Percentiles rank a stretch among this genome's conserved stretches.
These are phyloP conservation scores for Remersonia thermophila DNA, from an alignment of 2,329 filamentous ascomycete species.

Conservation along the genomic window DNA sequence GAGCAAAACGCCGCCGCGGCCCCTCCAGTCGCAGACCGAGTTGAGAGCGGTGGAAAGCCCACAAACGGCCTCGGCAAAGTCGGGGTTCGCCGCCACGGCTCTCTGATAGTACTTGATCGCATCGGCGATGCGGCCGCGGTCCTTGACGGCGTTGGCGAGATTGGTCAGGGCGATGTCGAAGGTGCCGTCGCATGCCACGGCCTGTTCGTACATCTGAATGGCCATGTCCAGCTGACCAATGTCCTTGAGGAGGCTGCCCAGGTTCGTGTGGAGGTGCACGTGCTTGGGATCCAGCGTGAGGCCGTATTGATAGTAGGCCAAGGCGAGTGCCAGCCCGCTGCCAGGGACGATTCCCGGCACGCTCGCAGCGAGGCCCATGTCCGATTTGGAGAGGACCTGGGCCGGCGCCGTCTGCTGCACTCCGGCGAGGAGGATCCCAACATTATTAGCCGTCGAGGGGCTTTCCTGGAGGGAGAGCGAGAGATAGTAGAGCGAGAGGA, in stretches of 20 bases:
- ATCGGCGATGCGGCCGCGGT: slow-evolving; percentile 83
- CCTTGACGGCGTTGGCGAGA: slow-evolving; percentile 93
- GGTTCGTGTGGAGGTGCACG: slow-evolving; percentile 91
- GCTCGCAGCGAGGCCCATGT: slow-evolving; percentile 22
- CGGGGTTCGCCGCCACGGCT: slow-evolving; percentile 81
- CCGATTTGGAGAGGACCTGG: slow-evolving; percentile 19
- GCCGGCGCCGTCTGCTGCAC: slow-evolving; percentile 57
- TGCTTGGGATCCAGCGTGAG: slow-evolving; percentile 75
- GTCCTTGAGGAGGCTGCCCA: slow-evolving; percentile 90
- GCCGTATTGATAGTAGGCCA: slow-evolving; percentile 93
- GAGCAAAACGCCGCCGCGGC: slow-evolving; percentile 74
- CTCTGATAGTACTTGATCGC: slow-evolving; percentile 86
- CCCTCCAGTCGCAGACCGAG: slow-evolving; percentile 90
- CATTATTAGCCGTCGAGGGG: slow-evolving; percentile 95
- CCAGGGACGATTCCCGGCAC: slow-evolving; percentile 74
- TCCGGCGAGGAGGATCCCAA: slow-evolving; percentile 90
- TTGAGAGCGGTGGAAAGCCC: slow-evolving; percentile 90
- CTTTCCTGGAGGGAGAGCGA: slow-evolving; percentile 90
- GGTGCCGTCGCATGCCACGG: slow-evolving; percentile 79
- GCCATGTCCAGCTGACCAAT: slow-evolving; percentile 85
- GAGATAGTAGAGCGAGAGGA: slow-evolving; percentile 87
- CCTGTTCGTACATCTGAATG: slow-evolving; percentile 94
- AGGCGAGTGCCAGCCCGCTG: slow-evolving; percentile 74
- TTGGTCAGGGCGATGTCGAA: slow-evolving; percentile 98
- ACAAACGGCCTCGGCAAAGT: slow-evolving; percentile 94